Base-by-base conservation (phyloP, 2,329 filamentous ascomycete species). In the Lachnellula willkommii region DNA sequence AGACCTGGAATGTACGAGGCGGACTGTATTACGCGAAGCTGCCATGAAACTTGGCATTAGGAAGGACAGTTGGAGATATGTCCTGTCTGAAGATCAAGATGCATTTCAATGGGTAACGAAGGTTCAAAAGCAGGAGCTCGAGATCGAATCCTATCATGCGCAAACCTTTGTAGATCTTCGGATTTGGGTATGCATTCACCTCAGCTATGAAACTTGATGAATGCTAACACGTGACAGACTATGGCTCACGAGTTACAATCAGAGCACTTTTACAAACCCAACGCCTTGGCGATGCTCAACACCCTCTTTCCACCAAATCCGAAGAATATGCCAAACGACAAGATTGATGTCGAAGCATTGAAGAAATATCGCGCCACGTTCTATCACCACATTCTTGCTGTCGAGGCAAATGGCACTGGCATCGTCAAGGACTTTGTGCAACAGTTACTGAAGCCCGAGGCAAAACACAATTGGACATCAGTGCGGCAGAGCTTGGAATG, bases 281-380 rank as follows among this genome's bases (percentile, higher is more conserved):
- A 62, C 26, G 53, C 63, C 7, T 39, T 68, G 11, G 66, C 66
- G 6, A 64, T 68, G 63, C 57, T 69, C 5, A 69, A 69, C 40
- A 68, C 67, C 1, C 51, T 69, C 2, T 69, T 67, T 24, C 66
- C 66, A 37, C 66, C 67, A 15, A 57, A 48, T 9, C 47, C 63
- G 22, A 57, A 53, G 26, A 60, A 66, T 28, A 48, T 66, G 5
- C 63, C 64, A 2, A 65, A 63, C 28, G 51, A 61, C 28, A 52
- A 49, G 14, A 56, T 67, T 17, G 53, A 56, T 24, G 50, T 54
- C 15, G 56, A 55, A 17, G 46, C 47, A 15, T 35, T 68, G n/a
- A 26, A 63, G 22, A 52, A 53, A 45, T 61, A 67, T 39, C 63
- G 66, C 32, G 47, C 47, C 2, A 59, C 56, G 15, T 65, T 69